Evolutionary conservation across 2,329 filamentous ascomycete genomes (phyloP).

Genomic region (Fusarium subglutinans): DNA sequence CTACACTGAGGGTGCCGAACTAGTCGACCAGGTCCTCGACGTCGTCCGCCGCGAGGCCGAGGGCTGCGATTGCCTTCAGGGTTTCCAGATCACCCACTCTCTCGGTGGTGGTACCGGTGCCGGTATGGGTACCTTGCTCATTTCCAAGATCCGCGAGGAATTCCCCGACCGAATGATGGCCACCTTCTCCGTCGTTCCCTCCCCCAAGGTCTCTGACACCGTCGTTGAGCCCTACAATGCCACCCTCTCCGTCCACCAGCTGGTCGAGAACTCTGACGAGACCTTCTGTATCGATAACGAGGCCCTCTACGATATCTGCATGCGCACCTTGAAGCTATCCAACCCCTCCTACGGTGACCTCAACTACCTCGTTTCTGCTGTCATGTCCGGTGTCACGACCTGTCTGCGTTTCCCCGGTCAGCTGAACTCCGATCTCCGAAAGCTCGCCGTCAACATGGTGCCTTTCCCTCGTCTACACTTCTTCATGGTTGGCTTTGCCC

Average conservation of each 20-base stretch:
- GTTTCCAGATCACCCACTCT: conserved; percentile 99
- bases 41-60: conserved; percentile 99
- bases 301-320: conserved; percentile 99
- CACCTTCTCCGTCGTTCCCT: conserved; percentile 98
- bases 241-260: conserved; percentile 97
- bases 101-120: conserved; percentile 99
- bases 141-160: conserved; percentile 99
- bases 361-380: conserved; percentile 98
- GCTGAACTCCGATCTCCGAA: conserved; percentile 99
- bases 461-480: conserved; percentile 99
- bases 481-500: conserved; percentile 99
- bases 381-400: conserved; percentile 99
- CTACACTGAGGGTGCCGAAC: conserved; percentile 99
- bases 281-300: conserved; percentile 99
- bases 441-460: conserved; percentile 99
- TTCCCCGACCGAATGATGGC: conserved; percentile 99
- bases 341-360: conserved; percentile 99
- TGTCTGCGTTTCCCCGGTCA: conserved; percentile 99
- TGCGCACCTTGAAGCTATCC: conserved; percentile 98
- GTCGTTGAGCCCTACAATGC: conserved; percentile 99
- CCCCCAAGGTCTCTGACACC: conserved; percentile 99
- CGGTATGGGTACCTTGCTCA: conserved; percentile 99
- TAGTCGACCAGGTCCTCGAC: conserved; percentile 97
- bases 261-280: conserved; percentile 99
- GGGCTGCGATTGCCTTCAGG: conserved; percentile 98